Base-by-base conservation (phyloP, 805 yeast species). In the Scheffersomyces stipitis region DNA sequence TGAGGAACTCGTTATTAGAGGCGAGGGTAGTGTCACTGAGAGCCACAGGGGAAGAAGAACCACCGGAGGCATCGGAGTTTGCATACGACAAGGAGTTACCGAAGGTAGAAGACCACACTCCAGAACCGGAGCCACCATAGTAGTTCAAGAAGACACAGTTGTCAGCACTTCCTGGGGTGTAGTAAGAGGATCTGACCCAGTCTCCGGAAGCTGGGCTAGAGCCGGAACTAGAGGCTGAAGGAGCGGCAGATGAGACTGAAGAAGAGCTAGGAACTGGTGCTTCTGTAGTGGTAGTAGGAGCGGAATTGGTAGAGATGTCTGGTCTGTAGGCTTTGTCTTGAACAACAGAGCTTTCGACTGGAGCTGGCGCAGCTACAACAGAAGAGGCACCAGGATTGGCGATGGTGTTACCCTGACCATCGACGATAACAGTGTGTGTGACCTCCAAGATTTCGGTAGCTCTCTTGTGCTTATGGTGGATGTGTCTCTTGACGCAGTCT, bases 61-160 rank as follows among this genome's bases (percentile, higher is more conserved):
- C 85, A 36, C 81, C 76, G 24, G 75, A 68, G 67, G 91, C 95
- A 60, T 90, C 88, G 6, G 86, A 51, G 55, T 80, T 86, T 53
- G 84, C 79, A 67, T 76, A 93, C 4, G 96, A 87, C 42, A 93
- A 73, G 23, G 98, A 90, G 80, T 85, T 85, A 68, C 99, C 99
- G 66, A 86, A 89, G 58, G 83, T 71, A 23, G 80, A 54, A 24
- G 90, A 85, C 86, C 91, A 91, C 26, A 76, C 78, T 69, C 99
- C 99, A 10, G 96, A 87, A 36, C 87, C 89, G 29, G 81, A 70
- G 49, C 95, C 96, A 66, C 99, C 99, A 56, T 71, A 69, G 65
- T 85, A 78, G 82, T 91, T 91, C 69, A 90, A 70, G 79, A 93
- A 90, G 28, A 80, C 81, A 48, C 80, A 68, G 64, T 89, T 89